Evolutionary conservation across 2,329 filamentous ascomycete genomes (phyloP).

Genomic region (Aspergillus brasiliensis): DNA sequence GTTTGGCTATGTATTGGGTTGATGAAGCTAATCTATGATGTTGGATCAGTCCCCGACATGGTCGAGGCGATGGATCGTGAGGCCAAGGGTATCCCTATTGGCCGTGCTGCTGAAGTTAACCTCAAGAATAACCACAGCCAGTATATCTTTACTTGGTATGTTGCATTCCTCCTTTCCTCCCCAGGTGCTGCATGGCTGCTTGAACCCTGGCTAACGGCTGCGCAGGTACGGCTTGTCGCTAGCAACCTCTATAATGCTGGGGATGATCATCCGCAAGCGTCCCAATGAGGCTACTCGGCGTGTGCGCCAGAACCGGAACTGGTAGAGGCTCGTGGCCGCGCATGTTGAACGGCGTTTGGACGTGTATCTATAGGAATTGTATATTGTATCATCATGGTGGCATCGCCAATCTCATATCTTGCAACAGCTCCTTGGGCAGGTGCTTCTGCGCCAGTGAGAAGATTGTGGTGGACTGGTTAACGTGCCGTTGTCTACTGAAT

Average conservation of each 20-base stretch:
- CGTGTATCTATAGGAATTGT: constrained; percentile 17
- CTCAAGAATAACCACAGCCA: constrained; percentile 95
- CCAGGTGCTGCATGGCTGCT: not conserved
- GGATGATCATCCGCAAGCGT: constrained; percentile 90
- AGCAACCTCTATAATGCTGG: constrained; percentile 93
- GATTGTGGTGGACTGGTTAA: constrained; percentile 69
- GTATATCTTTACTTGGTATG: constrained; percentile 98
- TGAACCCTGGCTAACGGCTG: constrained; percentile 25
- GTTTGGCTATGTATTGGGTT: too few relatives aligned
- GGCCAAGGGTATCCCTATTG: constrained; percentile 83
- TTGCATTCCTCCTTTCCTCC: constrained; percentile 14
- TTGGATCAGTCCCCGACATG: constrained; percentile 69
- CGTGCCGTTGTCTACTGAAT: constrained; percentile 71
- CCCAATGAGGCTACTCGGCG: constrained; percentile 71
- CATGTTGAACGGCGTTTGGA: constrained; percentile 43
- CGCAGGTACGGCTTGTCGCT: constrained; percentile 79
- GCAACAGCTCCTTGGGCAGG: constrained; percentile 78
- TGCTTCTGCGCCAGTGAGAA: constrained; percentile 85
- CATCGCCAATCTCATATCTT: constrained; percentile 65
- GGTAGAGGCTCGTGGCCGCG: constrained; percentile 52
- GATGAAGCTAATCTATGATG: not conserved
- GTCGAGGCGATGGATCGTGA: constrained; percentile 74
- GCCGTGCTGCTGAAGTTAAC: constrained; percentile 84
- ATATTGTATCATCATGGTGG: constrained; percentile 33
- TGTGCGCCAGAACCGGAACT: constrained; percentile 74